Base-by-base conservation (phyloP, 1,284 basidiomycete genomes). In the Moesziomyces globuligerus region DNA sequence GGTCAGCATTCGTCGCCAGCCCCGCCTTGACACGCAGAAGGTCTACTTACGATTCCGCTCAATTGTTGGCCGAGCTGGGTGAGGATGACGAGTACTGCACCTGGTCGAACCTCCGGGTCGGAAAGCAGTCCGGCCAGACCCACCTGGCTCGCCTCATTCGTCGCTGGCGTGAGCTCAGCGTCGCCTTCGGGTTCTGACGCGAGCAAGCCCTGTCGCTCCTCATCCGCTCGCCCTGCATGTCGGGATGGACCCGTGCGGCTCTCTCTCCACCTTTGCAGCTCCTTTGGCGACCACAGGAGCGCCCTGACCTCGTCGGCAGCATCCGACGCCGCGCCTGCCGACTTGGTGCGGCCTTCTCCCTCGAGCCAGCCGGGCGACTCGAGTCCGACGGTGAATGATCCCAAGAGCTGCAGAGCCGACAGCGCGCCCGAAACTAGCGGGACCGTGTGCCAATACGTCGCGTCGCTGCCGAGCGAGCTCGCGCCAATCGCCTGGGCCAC, bases 401-500 rank as follows among this genome's bases (percentile, higher is more conserved):
- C 81, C 0, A 81, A 3, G 3, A 85, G 55, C 65, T 85, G 84
- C 4, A 80, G 2, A 1, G 78, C 32, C 3, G 80, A 83, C 17
- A 84, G 28, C 0, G 51, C 50, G 0, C 72, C 70, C 4, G 82
- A 76, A 0, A 82, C 65, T 1, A 69, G 34, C 4, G 84, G 83
- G 9, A 85, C 83, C 20, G 48, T 75, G 34, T 83, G 61, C 85
- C 85, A 85, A 20, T 41, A 50, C 15, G 23, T 29, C 15, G 43
- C 38, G 9, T 48, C 45, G 21, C 51, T 37, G 13, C 70, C 59
- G 13, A 77, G 36, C 34, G 83, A 75, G 10, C 79, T 83, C 34
- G 83, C 81, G 1, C 83, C 83, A 0, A 84, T 64, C 3, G 79
- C 75, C 58, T 85, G 85, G 0, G 82, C 84, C 4, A 74, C 42